phyloP scores from a whole-genome alignment of 192 early-diverging fungal species.

The Podila minutissima region DNA sequence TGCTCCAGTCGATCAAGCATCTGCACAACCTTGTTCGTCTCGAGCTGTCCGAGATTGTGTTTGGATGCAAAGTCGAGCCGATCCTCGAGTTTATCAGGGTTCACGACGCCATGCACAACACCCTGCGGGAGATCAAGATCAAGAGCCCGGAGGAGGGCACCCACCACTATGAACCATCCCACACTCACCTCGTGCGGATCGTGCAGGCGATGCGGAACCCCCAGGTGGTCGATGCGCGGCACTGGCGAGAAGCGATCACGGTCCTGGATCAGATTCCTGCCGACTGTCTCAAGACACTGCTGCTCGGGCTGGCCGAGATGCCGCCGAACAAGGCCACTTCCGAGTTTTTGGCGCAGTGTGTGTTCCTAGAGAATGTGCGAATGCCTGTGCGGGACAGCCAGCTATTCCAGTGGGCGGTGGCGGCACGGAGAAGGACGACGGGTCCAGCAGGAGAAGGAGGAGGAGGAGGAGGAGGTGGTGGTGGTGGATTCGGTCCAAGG shows the following conservation, averaged over 20 bases:
- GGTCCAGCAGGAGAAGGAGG: too few species aligned
- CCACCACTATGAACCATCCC: conserved; percentile 2
- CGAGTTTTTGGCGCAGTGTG: conserved; percentile 14
- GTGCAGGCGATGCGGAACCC: conserved; percentile 41
- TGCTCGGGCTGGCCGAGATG: conserved; percentile 26
- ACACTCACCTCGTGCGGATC: conserved; percentile 15
- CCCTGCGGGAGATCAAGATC: conserved; percentile 44
- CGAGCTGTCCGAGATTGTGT: conserved; percentile 32
- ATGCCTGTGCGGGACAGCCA: conserved; percentile 31
- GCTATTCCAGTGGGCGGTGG: conserved; percentile 30
- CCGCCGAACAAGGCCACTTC: conserved; percentile 13
- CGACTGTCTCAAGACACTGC: conserved; percentile 23
- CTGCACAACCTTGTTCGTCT: conserved; percentile 30
- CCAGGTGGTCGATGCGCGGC: conserved; percentile 40
- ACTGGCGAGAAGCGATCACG: conserved; percentile 36
- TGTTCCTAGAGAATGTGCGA: conserved; percentile 19
- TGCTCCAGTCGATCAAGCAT: conserved; percentile 12
- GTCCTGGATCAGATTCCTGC: conserved; percentile 30
- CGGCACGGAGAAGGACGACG: background rate
- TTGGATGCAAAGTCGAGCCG: conserved; percentile 18
- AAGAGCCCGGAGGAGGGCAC: conserved; percentile 32
- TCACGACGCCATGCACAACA: conserved; percentile 29
- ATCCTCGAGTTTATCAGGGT: conserved; percentile 44
- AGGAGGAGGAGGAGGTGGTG: too few species aligned
- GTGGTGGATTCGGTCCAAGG: too few species aligned